These are phyloP conservation scores for Termitomyces eurrhizus DNA, from an alignment of 768 basidiomycete genomes.

Conservation along the genomic window DNA sequence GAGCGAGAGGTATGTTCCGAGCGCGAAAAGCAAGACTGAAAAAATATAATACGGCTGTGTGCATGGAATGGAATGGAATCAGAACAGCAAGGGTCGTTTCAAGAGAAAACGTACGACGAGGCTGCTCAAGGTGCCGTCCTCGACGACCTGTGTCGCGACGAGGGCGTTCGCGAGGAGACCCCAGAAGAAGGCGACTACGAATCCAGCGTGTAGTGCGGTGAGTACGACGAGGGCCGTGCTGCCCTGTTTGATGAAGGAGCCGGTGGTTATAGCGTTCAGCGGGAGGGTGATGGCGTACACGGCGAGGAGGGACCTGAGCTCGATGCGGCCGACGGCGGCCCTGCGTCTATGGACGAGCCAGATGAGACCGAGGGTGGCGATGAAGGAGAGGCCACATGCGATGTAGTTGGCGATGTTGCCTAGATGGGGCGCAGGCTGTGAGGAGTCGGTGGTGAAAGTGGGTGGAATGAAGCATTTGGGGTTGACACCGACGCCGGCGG, in stretches of 20 bases:
- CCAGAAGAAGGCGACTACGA: slow-evolving; percentile 80
- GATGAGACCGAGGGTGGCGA: slow-evolving; percentile 57
- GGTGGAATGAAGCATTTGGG: slow-evolving; percentile 74
- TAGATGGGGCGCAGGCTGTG: slow-evolving; percentile 25
- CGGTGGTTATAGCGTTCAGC: slow-evolving; percentile 79
- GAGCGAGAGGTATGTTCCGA: slow-evolving; percentile 79
- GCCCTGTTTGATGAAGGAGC: slow-evolving; percentile 77
- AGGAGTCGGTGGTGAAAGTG: slow-evolving; percentile 48
- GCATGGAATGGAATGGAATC: not conserved
- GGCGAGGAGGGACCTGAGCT: slow-evolving; percentile 62
- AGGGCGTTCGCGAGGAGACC: slow-evolving; percentile 69
- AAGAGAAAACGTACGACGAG: slow-evolving; percentile 46
- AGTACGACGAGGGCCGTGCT: slow-evolving; percentile 63
- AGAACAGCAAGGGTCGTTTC: not conserved
- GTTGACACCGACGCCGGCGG: slow-evolving; percentile 82
- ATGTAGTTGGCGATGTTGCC: slow-evolving; percentile 89
- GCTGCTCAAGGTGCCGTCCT: slow-evolving; percentile 79
- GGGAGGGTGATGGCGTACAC: slow-evolving; percentile 71
- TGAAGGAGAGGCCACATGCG: slow-evolving; percentile 68
- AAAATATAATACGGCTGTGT: slow-evolving; percentile 61
- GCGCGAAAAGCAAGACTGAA: slow-evolving; percentile 55
- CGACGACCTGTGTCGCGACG: slow-evolving; percentile 86
- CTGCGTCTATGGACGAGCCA: slow-evolving; percentile 57
- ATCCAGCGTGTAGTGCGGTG: slow-evolving; percentile 74
- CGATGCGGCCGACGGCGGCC: slow-evolving; percentile 88